Percentiles rank a stretch among this genome's conserved stretches.
Evolutionary conservation across 108 stramenopile genomes (phyloP).

Genomic region (Nitzschia sp.): DNA sequence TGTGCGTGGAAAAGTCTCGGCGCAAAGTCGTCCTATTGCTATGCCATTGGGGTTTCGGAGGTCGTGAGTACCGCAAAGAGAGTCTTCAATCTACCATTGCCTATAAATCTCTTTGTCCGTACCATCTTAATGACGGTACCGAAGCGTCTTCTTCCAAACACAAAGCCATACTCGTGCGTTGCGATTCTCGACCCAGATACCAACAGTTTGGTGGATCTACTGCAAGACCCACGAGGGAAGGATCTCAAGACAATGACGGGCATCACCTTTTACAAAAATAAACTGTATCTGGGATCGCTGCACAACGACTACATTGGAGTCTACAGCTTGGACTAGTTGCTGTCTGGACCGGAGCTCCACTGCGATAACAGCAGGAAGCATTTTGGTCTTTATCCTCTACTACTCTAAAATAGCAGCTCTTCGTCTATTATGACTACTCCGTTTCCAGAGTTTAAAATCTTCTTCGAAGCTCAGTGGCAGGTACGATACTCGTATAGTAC

Average conservation of each 20-base stretch:
- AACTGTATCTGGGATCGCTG: conserved; percentile 73
- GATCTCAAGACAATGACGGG: conserved; percentile 60
- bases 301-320: conserved; percentile 68
- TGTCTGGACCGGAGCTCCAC: no score
- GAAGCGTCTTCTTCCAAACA: conserved; percentile 28
- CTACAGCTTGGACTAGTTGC: conserved; percentile 41
- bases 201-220: conserved; percentile 25
- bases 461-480: no score
- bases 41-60: conserved; percentile 20
- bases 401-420: no score
- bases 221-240: conserved; percentile 67
- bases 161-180: conserved; percentile 45
- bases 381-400: no score
- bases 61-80: conserved; percentile 17
- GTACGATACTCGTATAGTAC: no score
- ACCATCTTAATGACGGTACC: conserved; percentile 59
- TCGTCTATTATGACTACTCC: no score
- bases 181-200: conserved; percentile 48
- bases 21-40: conserved; percentile 44
- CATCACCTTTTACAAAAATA: conserved; percentile 54
- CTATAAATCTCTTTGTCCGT: conserved; percentile 33
- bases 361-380: no score
- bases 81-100: conserved; percentile 36
- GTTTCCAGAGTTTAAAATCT: no score
- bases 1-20: conserved; percentile 37